These are phyloP conservation scores for Dendrobium catenatum DNA, from an alignment of 106 monocot species.

Conservation along the genomic window DNA sequence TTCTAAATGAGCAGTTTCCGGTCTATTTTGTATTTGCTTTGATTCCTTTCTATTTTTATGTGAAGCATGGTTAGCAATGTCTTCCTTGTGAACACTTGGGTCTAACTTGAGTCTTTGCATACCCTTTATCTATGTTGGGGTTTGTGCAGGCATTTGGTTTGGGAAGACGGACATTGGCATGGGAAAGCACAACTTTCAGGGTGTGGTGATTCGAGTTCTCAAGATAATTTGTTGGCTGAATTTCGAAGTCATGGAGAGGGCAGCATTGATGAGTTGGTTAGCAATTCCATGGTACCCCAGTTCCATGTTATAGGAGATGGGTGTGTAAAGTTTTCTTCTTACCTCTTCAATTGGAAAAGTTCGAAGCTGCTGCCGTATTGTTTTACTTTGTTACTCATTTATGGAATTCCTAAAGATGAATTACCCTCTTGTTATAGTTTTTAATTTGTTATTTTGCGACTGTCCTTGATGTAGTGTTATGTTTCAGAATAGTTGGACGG, in stretches of 20 bases:
- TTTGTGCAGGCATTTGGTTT: constrained; percentile 59
- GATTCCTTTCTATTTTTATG: not conserved
- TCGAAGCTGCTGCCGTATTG: not conserved
- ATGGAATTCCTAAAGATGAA: not conserved
- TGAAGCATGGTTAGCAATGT: not conserved
- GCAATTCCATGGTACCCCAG: constrained; percentile 50
- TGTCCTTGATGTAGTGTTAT: constrained; percentile 3
- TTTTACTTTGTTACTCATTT: not conserved
- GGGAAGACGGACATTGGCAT: constrained; percentile 58
- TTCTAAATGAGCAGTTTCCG: not conserved
- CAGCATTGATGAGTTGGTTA: constrained; percentile 19
- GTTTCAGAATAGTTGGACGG: constrained; percentile 54
- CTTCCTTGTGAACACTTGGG: not conserved
- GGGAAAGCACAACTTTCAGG: constrained; percentile 9
- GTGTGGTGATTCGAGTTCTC: constrained; percentile 2
- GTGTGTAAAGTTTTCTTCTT: constrained; percentile 24
- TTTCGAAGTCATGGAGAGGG: constrained; percentile 4
- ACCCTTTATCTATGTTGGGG: not conserved
- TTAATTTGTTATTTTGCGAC: not conserved
- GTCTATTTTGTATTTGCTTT: not conserved
- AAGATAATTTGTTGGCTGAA: constrained; percentile 4
- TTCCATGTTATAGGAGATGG: constrained; percentile 62
- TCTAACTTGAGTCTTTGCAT: not conserved
- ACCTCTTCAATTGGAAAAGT: not conserved
- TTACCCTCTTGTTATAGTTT: not conserved